Percentiles rank a stretch among this genome's conserved stretches.
Conservation (phyloP, 306 rosid species). For the Dalbergia oliveri region DNA sequence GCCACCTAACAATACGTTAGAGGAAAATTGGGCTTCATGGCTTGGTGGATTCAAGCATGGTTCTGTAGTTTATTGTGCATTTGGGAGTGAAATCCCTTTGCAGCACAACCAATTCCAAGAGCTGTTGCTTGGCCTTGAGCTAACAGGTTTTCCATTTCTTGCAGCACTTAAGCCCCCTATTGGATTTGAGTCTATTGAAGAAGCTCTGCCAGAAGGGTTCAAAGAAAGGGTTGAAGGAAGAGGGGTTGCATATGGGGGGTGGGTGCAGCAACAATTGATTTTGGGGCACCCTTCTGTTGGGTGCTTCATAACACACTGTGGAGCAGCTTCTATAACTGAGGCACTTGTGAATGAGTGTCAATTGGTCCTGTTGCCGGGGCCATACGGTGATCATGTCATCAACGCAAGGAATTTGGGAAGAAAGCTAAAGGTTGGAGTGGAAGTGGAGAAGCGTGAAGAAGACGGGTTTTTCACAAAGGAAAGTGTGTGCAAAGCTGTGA, state of each 20-base stretch:
- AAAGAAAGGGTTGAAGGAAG: constrained; percentile 38
- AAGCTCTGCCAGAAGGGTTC: constrained; percentile 42
- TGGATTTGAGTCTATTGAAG: constrained; percentile 37
- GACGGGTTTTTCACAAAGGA: constrained; percentile 55
- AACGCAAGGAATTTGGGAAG: constrained; percentile 55
- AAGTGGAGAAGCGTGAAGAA: constrained; percentile 65
- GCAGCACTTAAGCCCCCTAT: constrained; percentile 33
- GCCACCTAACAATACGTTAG: background rate
- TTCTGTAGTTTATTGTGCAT: constrained; percentile 41
- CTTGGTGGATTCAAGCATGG: constrained; percentile 12
- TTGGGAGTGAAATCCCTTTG: constrained; percentile 41
- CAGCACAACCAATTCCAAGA: constrained; percentile 12
- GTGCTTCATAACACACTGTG: constrained; percentile 75
- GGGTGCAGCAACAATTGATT: constrained; percentile 69
- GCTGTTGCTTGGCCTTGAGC: constrained; percentile 45
- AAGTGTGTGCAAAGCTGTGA: constrained; percentile 54
- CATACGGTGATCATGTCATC: constrained; percentile 46
- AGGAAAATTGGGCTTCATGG: constrained; percentile 41
- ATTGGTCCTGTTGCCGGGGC: constrained; percentile 56
- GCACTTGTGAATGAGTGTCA: constrained; percentile 54
- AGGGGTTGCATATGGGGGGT: constrained; percentile 50
- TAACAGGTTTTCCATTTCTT: constrained; percentile 39
- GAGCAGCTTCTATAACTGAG: constrained; percentile 62
- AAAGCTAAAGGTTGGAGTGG: constrained; percentile 50
- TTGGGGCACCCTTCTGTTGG: constrained; percentile 66